phyloP scores from a whole-genome alignment of 2,329 filamentous ascomycete species.

The Cladosporium phlei region DNA sequence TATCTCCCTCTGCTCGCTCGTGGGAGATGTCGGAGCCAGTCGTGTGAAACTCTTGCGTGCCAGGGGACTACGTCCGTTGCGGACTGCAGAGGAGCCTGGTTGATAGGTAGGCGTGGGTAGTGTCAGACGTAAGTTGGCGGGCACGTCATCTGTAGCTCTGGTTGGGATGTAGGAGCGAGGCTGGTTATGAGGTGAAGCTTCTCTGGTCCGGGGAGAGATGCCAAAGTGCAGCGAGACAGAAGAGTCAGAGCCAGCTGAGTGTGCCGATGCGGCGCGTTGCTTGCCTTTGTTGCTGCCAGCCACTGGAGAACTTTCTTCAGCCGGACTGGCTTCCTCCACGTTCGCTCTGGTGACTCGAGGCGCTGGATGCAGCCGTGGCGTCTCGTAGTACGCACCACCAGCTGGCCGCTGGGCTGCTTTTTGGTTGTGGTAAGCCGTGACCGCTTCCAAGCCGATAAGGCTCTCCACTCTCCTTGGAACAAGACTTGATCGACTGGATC shows the following conservation, averaged over 20 bases:
- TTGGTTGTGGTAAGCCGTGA: slow-evolving; percentile 66
- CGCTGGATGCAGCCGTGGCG: slow-evolving; percentile 1
- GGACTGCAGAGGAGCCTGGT: slow-evolving; percentile 12
- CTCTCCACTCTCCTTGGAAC: slow-evolving; percentile 63
- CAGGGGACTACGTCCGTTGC: slow-evolving; percentile 42
- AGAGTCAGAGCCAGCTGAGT: not conserved
- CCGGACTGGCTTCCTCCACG: too few relatives aligned
- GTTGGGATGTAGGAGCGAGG: slow-evolving; percentile 26
- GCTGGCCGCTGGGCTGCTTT: slow-evolving; percentile 47
- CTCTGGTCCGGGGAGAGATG: slow-evolving; percentile 17
- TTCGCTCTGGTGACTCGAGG: too few relatives aligned
- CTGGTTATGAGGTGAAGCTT: slow-evolving; percentile 19
- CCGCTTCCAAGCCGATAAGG: slow-evolving; percentile 71
- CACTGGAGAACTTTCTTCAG: too few relatives aligned
- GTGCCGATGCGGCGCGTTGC: not conserved
- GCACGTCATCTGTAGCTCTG: not conserved
- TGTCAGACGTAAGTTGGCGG: not conserved
- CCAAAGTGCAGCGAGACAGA: slow-evolving; percentile 22
- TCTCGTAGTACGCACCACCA: slow-evolving; percentile 40
- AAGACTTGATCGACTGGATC: not conserved
- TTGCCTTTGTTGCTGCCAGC: not conserved
- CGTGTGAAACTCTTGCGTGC: slow-evolving; percentile 40
- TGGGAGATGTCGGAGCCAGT: slow-evolving; percentile 17
- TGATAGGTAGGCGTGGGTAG: slow-evolving; percentile 13
- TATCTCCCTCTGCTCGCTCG: slow-evolving; percentile 15